phyloP scores from a whole-genome alignment of 495 filamentous ascomycete genomes.

The Penicillium waksmanii region DNA sequence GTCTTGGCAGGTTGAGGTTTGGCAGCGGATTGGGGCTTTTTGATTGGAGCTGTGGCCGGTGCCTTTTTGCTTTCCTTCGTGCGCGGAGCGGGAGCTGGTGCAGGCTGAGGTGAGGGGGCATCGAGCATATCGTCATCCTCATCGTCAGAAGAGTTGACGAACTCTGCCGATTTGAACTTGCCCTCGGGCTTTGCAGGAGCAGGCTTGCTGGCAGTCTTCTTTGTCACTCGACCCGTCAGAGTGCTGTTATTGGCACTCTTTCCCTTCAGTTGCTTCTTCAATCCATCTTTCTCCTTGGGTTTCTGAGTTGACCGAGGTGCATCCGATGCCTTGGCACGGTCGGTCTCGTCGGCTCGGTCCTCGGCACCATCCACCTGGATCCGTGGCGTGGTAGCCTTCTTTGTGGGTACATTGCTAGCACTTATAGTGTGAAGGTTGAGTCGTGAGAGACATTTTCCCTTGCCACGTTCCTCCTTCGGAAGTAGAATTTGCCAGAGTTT shows the following conservation, averaged over 20 bases:
- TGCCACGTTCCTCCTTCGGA: conserved; percentile 72
- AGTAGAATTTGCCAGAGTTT: conserved; percentile 81
- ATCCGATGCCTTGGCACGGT: conserved; percentile 39
- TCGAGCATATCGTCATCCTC: conserved; percentile 61
- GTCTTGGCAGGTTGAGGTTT: conserved; percentile 22
- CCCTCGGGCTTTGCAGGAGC: conserved; percentile 37
- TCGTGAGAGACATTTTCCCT: conserved; percentile 78
- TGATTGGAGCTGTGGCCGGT: conserved; percentile 6
- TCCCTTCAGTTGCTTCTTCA: conserved; percentile 63
- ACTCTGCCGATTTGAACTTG: conserved; percentile 73
- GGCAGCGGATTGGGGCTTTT: conserved; percentile 13
- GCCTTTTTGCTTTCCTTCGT: conserved; percentile 20
- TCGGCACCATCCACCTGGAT: conserved; percentile 61
- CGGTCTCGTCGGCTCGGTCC: conserved; percentile 52
- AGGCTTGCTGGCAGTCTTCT: conserved; percentile 55
- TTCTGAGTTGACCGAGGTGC: conserved; percentile 42
- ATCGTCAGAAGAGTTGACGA: conserved; percentile 76
- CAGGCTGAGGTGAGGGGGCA: conserved; percentile 26
- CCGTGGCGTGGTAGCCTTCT: conserved; percentile 57
- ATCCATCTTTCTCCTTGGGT: conserved; percentile 62
- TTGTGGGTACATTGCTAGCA: conserved; percentile 22
- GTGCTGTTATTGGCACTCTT: conserved; percentile 54
- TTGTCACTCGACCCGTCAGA: conserved; percentile 54
- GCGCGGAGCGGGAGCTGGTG: conserved; percentile 22
- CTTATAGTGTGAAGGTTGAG: conserved; percentile 63